Percentiles rank a stretch among this genome's conserved stretches.
Conservation (phyloP, 2,329 filamentous ascomycete species). For the Diaporthe vexans region DNA sequence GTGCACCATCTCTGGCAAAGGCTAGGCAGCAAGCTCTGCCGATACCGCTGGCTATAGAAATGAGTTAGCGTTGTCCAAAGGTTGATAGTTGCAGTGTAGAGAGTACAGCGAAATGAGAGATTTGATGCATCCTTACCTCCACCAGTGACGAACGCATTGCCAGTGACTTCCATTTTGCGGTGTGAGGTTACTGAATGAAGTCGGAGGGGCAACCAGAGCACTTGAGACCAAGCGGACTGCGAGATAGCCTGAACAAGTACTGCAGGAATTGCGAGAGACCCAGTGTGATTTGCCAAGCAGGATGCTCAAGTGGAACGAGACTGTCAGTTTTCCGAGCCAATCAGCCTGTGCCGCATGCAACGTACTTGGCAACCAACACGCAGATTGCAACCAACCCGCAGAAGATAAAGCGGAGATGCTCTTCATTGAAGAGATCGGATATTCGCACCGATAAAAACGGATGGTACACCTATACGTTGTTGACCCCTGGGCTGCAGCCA, state of each 20-base stretch:
- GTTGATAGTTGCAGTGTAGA: neutral
- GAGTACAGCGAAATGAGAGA: neutral
- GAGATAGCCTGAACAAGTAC: neutral
- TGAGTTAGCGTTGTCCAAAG: neutral
- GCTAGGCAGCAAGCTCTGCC: conserved; percentile 27
- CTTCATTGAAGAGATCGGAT: no score
- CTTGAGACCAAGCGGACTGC: neutral
- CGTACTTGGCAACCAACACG: neutral
- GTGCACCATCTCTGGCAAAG: conserved; percentile 26
- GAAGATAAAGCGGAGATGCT: no score
- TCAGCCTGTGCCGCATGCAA: neutral
- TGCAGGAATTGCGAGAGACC: no score
- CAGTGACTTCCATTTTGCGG: conserved; percentile 25
- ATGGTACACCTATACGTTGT: no score
- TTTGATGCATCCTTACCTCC: conserved; percentile 18
- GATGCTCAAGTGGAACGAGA: no score
- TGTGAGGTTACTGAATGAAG: conserved; percentile 36
- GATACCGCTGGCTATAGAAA: conserved; percentile 18
- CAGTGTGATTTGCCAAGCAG: no score
- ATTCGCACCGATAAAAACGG: no score
- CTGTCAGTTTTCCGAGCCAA: neutral
- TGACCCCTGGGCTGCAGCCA: no score
- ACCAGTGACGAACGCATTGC: conserved; percentile 33
- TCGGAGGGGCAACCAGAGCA: neutral
- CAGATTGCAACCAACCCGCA: neutral